Evolutionary conservation across 805 yeast species (phyloP).

Genomic region (Wickerhamiella slavikovae): DNA sequence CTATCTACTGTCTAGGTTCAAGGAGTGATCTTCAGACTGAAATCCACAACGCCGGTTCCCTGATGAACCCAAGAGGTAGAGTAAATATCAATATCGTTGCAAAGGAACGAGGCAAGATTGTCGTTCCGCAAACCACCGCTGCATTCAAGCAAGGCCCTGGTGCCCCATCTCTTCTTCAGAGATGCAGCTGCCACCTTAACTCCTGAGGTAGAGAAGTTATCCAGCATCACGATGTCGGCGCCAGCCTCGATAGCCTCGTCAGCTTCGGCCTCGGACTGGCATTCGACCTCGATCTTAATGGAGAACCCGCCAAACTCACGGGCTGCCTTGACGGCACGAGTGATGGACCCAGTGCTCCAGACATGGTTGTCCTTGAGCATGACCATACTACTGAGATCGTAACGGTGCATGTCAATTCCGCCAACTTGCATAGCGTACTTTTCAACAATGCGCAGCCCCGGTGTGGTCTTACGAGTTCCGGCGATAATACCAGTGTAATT

Average conservation of each 20-base stretch:
- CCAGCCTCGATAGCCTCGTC: constrained; percentile 86
- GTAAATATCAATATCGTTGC: constrained; percentile 71
- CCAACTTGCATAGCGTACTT: constrained; percentile 92
- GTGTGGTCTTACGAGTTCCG: constrained; percentile 94
- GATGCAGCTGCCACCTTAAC: constrained; percentile 42
- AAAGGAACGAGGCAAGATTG: constrained; percentile 43
- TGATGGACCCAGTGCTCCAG: constrained; percentile 83
- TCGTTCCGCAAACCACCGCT: constrained; percentile 70
- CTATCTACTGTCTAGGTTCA: too few species aligned
- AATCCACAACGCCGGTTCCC: constrained; percentile 70
- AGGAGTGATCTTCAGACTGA: constrained; percentile 48
- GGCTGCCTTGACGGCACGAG: constrained; percentile 61
- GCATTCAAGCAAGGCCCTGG: constrained; percentile 55
- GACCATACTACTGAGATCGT: constrained; percentile 81
- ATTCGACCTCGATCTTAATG: constrained; percentile 81
- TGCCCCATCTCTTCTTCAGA: constrained; percentile 36
- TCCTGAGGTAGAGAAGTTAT: constrained; percentile 54
- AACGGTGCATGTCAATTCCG: constrained; percentile 82
- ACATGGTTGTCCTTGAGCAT: constrained; percentile 92
- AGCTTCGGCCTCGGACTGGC: constrained; percentile 69
- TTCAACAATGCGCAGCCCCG: constrained; percentile 74
- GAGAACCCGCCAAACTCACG: constrained; percentile 73
- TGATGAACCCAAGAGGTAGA: constrained; percentile 85
- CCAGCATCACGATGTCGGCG: constrained; percentile 90
- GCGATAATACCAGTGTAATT: constrained; percentile 77